These are phyloP conservation scores for Puccinia brachypodii DNA, from an alignment of 1,284 basidiomycete genomes.

Conservation along the genomic window DNA sequence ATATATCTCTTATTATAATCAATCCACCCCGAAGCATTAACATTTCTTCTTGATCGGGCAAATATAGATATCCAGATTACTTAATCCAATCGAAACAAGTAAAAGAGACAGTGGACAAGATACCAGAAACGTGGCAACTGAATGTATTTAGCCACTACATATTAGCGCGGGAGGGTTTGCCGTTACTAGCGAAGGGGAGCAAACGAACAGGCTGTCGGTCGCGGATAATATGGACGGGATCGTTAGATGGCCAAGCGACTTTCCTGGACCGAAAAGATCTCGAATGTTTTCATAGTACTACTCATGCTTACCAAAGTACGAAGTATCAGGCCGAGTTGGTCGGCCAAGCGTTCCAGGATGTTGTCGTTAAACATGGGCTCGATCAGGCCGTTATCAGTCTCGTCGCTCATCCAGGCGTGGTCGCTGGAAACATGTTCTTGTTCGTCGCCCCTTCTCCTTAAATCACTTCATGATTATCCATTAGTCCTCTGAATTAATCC, in stretches of 20 bases:
- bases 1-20: not conserved
- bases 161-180: constrained; percentile 18
- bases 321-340: constrained; percentile 58
- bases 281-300: constrained; percentile 53
- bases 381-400: constrained; percentile 49
- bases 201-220: constrained; percentile 48
- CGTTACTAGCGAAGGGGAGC: constrained; percentile 12
- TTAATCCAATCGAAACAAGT: constrained; percentile 16
- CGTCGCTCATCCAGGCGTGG: constrained; percentile 57
- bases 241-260: constrained; percentile 54
- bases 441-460: not conserved
- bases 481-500: no score
- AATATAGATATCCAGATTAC: constrained; percentile 47
- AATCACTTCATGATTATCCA: not conserved
- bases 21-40: no score
- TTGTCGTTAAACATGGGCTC: constrained; percentile 44
- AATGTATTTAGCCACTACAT: constrained; percentile 46
- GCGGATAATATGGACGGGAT: constrained; percentile 57
- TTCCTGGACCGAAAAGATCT: constrained; percentile 55
- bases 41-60: no score
- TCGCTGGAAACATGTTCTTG: constrained; percentile 56
- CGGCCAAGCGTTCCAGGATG: constrained; percentile 55
- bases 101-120: constrained; percentile 20
- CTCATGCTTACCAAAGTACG: constrained; percentile 56
- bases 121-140: constrained; percentile 42